Base-by-base conservation (phyloP, 2,329 filamentous ascomycete species). In the Chaetomium sp. region DNA sequence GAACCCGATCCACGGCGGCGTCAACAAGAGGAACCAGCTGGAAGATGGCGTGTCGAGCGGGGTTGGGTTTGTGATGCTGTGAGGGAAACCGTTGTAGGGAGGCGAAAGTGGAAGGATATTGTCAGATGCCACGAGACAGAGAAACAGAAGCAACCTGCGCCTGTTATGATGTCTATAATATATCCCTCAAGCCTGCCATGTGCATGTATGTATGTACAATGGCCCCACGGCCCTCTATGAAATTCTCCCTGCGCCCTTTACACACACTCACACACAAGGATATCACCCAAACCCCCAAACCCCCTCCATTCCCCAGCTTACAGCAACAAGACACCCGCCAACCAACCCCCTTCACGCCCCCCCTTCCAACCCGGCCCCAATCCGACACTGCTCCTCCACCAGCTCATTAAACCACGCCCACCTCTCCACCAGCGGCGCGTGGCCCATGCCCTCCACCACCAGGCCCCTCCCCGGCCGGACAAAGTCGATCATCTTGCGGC, bases 11-110 rank as follows among this genome's bases (percentile, higher is more conserved):
- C 81, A 87, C 0, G 93, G 95, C 57, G 95, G 95, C 25, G 88
- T 98, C 51, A 88, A 97, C 76, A 84, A 85, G 72, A 87, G 85
- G 73, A 96, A 96, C 75, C 80, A 87, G 71, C 82, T 94, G 47
- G 93, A 97, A 74, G 86, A 89, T 70, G 87, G 88, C 64, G 85
- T 86, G 68, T 86, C 93, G 74, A 95, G 93, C 71, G 94, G 95
- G 1, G 88, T 99, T 65, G 95, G 95, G 47, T 86, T 97, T 74
- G 92, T 97, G 27, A 93, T 96, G 88, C 81, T 82, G 56, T 82
- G 45, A 62, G 10, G 13, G 2, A 25, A 38, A 1, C 2, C 13
- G 35, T 25, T 16, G 21, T 2, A 1, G 27, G 25, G 13, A 29
- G 21, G 21, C 7, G 6, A 6, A 8, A 10, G 7, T 8, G 27